These are phyloP conservation scores for Fonsecaea monophora DNA, from an alignment of 2,329 filamentous ascomycete genomes.

Conservation along the genomic window DNA sequence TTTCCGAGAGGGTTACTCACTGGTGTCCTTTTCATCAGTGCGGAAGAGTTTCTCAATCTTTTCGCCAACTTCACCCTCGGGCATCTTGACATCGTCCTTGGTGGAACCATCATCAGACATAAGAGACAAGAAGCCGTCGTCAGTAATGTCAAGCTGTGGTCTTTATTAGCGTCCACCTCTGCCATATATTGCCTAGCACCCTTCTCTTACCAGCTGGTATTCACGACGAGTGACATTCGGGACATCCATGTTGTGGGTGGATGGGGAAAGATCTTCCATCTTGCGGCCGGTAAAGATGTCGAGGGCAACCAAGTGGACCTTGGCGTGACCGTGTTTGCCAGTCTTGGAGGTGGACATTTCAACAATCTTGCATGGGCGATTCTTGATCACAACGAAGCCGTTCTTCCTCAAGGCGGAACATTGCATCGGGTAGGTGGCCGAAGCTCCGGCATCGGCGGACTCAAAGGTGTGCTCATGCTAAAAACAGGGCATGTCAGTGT, in stretches of 20 bases:
- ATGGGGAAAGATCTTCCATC: conserved; percentile 97
- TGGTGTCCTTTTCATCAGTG: conserved; percentile 87
- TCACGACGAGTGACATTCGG: conserved; percentile 90
- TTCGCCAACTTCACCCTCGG: conserved; percentile 85
- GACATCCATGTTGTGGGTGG: conserved; percentile 87
- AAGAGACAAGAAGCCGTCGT: conserved; percentile 93
- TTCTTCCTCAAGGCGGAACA: conserved; percentile 99
- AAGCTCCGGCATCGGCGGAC: conserved; percentile 94
- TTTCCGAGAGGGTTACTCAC: conserved; percentile 63
- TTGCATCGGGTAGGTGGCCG: conserved; percentile 94
- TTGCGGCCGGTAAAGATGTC: conserved; percentile 99
- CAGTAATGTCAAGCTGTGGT: conserved; percentile 83
- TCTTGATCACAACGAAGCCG: conserved; percentile 97
- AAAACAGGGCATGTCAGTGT: conserved; percentile 34
- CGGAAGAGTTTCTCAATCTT: conserved; percentile 83
- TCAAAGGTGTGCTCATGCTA: conserved; percentile 84
- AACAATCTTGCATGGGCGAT: conserved; percentile 99
- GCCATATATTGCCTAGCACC: conserved; percentile 76
- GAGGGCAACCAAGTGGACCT: conserved; percentile 96
- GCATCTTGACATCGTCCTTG: conserved; percentile 95
- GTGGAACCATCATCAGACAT: conserved; percentile 84
- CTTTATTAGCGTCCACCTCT: conserved; percentile 1
- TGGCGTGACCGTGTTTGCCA: conserved; percentile 99
- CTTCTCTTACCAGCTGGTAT: conserved; percentile 84
- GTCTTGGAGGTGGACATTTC: conserved; percentile 99